A percentile compares a stretch with the other conserved stretches of the same genome.
These are phyloP conservation scores for Elsinoe fawcettii DNA, from an alignment of 2,329 filamentous ascomycete species.

Conservation along the genomic window DNA sequence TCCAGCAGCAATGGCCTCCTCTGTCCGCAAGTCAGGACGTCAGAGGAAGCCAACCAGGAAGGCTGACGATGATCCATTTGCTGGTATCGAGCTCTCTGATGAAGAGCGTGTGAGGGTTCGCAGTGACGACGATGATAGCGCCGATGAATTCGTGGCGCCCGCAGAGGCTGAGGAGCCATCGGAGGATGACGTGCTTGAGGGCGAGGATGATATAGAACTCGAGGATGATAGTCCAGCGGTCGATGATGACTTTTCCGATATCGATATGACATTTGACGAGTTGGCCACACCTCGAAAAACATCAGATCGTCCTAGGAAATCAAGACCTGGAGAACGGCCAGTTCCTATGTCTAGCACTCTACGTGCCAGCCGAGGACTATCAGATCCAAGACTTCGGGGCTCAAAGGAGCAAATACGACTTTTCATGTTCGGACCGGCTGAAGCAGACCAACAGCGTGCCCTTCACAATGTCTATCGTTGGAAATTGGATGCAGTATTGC, in stretches of 20 bases:
- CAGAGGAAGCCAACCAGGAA: conserved; percentile 1
- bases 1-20: neutral
- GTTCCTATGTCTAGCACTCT: neutral
- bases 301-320: neutral
- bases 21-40: conserved; percentile 5
- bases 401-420: conserved; percentile 40
- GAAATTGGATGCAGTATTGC: conserved; percentile 45
- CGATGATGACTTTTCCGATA: conserved; percentile 30
- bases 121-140: neutral
- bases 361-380: conserved; percentile 23
- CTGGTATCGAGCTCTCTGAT: conserved; percentile 6
- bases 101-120: neutral
- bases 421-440: conserved; percentile 44
- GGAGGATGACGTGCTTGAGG: conserved; percentile 1
- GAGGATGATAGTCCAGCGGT: conserved; percentile 27
- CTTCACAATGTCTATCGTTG: conserved; percentile 45
- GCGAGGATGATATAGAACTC: conserved; percentile 27
- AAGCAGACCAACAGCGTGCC: conserved; percentile 43
- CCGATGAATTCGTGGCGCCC: neutral
- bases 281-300: neutral
- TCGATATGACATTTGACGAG: conserved; percentile 13
- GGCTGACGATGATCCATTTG: neutral
- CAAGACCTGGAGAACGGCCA: neutral
- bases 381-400: conserved; percentile 23
- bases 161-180: neutral